phyloP scores from a whole-genome alignment of 768 basidiomycete species.

The Psilocybe cubensis region DNA sequence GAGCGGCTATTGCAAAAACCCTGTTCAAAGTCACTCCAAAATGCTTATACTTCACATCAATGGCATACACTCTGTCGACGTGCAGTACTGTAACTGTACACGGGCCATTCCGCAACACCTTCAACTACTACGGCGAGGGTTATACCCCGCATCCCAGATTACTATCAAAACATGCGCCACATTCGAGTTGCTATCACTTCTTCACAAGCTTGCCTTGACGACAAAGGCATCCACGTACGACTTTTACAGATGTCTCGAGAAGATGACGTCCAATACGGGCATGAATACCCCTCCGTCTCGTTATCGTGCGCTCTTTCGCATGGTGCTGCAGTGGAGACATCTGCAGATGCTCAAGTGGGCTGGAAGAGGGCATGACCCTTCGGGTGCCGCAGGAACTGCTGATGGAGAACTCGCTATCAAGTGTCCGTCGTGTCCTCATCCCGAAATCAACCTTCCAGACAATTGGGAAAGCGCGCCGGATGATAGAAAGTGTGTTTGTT shows the following conservation, averaged over 20 bases:
- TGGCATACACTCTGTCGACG: neutral
- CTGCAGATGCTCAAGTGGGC: slow-evolving; percentile 5
- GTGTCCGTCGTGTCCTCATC: slow-evolving; percentile 5
- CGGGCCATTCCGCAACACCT: neutral
- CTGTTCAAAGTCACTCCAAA: neutral
- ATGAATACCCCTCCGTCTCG: neutral
- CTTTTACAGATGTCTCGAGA: no score
- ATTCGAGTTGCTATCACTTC: no score
- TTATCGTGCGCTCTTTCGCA: no score
- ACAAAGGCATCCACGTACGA: no score
- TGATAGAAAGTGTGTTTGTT: neutral
- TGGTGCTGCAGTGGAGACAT: slow-evolving; percentile 4
- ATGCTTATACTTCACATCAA: neutral
- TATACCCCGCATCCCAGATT: no score
- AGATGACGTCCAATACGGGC: slow-evolving; percentile 5
- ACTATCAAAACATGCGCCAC: no score
- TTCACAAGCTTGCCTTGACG: no score
- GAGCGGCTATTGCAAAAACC: neutral
- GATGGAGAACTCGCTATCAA: neutral
- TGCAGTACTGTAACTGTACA: neutral
- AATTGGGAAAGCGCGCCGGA: neutral
- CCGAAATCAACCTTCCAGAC: slow-evolving; percentile 1
- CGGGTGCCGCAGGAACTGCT: neutral
- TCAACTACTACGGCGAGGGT: no score
- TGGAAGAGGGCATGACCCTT: slow-evolving; percentile 4